Percentiles rank a stretch among this genome's conserved stretches.
phyloP scores from a whole-genome alignment of 208 protist genomes.

The Trypanosoma avium region DNA sequence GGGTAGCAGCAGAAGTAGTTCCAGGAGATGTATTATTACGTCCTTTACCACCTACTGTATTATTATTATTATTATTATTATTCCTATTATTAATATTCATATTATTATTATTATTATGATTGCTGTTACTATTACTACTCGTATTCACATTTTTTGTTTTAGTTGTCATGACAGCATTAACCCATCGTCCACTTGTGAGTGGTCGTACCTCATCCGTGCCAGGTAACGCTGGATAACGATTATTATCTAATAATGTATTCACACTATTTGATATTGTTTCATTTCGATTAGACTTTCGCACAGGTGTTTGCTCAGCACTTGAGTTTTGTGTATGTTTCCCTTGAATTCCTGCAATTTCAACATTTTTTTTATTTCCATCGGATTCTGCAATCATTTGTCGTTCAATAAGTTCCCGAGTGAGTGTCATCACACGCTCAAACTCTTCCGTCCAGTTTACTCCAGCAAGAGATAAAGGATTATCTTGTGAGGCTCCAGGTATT shows the following conservation, averaged over 20 bases:
- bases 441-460: constrained; percentile 68
- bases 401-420: constrained; percentile 67
- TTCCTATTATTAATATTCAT: constrained; percentile 26
- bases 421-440: constrained; percentile 70
- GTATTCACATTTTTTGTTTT: constrained; percentile 38
- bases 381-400: constrained; percentile 46
- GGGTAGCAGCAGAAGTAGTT: neutral
- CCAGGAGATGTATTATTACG: neutral
- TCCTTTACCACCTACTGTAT: neutral
- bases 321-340: neutral
- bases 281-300: too few species aligned
- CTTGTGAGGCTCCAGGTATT: neutral
- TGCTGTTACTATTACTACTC: neutral
- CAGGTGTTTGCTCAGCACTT: neutral
- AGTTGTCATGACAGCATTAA: constrained; percentile 25
- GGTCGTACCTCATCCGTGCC: constrained; percentile 24
- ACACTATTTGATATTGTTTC: too few species aligned
- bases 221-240: constrained; percentile 14
- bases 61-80: neutral
- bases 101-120: constrained; percentile 9
- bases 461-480: constrained; percentile 5
- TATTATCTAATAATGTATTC: constrained; percentile 1
- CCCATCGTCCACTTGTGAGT: constrained; percentile 38
- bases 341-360: neutral
- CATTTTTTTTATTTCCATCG: constrained; percentile 23